A percentile compares a stretch with the other conserved stretches of the same genome.
phyloP scores from a whole-genome alignment of 164 flowering plant species.

The Cinnamomum chago region DNA sequence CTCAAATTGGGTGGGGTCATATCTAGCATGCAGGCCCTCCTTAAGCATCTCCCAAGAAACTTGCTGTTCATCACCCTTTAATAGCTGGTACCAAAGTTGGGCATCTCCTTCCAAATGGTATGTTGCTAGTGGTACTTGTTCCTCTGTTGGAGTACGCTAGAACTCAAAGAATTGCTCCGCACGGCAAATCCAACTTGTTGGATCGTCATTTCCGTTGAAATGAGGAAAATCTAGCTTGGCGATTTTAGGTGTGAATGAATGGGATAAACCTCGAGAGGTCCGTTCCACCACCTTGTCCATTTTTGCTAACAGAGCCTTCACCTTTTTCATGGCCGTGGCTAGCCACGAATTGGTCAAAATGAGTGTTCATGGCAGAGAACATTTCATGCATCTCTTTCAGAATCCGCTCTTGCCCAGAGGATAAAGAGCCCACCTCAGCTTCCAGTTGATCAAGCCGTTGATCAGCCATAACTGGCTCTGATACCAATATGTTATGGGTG shows the following conservation, averaged over 20 bases:
- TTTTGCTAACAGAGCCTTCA: too few species aligned
- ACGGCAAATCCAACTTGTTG: constrained; percentile 1
- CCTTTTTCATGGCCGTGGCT: too few species aligned
- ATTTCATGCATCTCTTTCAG: neutral
- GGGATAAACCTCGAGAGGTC: neutral
- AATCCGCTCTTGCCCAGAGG: neutral
- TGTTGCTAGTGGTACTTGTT: too few species aligned
- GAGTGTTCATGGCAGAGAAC: neutral
- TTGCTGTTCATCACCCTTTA: too few species aligned
- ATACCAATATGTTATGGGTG: neutral
- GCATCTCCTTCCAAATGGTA: too few species aligned
- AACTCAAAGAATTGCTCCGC: constrained; percentile 4
- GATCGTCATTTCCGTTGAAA: neutral
- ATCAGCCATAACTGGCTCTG: constrained; percentile 1
- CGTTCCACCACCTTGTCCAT: too few species aligned
- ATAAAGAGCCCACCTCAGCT: neutral
- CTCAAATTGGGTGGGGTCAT: too few species aligned
- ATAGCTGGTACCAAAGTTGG: too few species aligned
- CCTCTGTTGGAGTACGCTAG: neutral
- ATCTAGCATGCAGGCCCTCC: too few species aligned
- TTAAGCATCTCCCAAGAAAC: too few species aligned
- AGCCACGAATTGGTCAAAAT: neutral
- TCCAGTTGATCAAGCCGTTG: neutral
- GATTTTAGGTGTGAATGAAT: neutral
- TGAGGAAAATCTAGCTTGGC: neutral